Evolutionary conservation across 2,329 filamentous ascomycete genomes (phyloP), one percentile per base, ranked within the genome.

Genomic region (Chrysoporthe puriensis): DNA sequence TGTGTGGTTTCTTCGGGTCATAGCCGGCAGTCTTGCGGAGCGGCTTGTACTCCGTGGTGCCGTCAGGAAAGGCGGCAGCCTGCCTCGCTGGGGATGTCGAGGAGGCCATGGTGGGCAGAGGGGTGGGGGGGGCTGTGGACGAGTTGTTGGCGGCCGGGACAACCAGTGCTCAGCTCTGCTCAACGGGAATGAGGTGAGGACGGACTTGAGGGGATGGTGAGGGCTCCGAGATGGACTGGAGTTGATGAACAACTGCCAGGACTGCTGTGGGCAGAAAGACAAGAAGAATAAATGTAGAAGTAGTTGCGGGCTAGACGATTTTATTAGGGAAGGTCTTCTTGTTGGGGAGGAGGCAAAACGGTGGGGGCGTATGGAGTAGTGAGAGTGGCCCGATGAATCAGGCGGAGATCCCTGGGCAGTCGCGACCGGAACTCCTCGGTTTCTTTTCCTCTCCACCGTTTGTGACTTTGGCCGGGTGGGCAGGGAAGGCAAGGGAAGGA

Each of bases 1-100:
- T 96, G 80, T 97, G 93, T 76, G 90, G 86, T 83, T 96, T 97
- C 83, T 90, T 83, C 68, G 78, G 56, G 69, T 89, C 86, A 72
- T 81, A 79, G 18, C 52, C 21, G 44, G 52, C 54, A 14, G 60
- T 66, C 73, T 79, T 79, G 61, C 84, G 83, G 59, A 83, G 78
- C 69, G 84, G 84, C 73, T 84, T 80, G 77, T 86, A 85, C 73
- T 87, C 85, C 70, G 80, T 83, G 62, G 85, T 87, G 77, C 85
- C 85, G 74, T 87, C 85, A 40, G 80, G 77, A 71, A 83, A 80
- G 74, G 79, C 77, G 70, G 79, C 76, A 70, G 80, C 79, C 67
- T 50, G 67, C 46, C 61, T 62, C 71, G 78, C 77, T 44, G 81
- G 79, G 65, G 81, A 77, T 71, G 82, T 77, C 74, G 71, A 70